Conservation (phyloP, 2,329 filamentous ascomycete species). For the Bretziella fagacearum region DNA sequence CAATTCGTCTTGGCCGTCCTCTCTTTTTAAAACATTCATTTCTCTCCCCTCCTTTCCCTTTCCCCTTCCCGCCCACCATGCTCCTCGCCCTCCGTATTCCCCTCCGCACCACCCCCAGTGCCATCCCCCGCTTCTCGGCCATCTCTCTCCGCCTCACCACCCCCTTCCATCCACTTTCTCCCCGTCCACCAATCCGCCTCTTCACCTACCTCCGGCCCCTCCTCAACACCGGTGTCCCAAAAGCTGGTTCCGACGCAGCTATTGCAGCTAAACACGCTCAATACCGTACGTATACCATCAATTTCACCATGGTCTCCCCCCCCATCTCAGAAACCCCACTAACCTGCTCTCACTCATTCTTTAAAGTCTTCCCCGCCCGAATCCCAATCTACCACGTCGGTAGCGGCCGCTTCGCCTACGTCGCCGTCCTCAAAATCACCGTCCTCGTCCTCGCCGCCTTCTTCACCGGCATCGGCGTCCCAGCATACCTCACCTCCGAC, state of each 20-base stretch:
- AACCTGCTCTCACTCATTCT: background rate
- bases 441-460: slow-evolving; percentile 52
- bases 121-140: background rate
- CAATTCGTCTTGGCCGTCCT: too few relatives aligned
- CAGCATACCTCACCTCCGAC: slow-evolving; percentile 33
- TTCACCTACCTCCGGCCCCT: background rate
- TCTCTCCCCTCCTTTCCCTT: too few relatives aligned
- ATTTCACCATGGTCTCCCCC: background rate
- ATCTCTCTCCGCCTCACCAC: background rate
- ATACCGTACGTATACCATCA: too few relatives aligned
- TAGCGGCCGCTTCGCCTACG: slow-evolving; percentile 45
- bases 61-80: too few relatives aligned
- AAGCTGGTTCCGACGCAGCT: background rate
- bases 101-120: too few relatives aligned
- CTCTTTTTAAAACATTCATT: too few relatives aligned
- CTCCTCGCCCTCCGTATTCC: too few relatives aligned
- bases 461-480: slow-evolving; percentile 47
- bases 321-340: background rate
- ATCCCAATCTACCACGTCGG: slow-evolving; percentile 64
- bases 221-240: background rate
- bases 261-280: background rate
- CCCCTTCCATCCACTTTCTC: too few relatives aligned
- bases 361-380: slow-evolving; percentile 34
- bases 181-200: background rate
- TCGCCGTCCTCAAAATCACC: slow-evolving; percentile 54